Conservation (phyloP, 129 eudicot genomes). For the Arctium lappa region DNA sequence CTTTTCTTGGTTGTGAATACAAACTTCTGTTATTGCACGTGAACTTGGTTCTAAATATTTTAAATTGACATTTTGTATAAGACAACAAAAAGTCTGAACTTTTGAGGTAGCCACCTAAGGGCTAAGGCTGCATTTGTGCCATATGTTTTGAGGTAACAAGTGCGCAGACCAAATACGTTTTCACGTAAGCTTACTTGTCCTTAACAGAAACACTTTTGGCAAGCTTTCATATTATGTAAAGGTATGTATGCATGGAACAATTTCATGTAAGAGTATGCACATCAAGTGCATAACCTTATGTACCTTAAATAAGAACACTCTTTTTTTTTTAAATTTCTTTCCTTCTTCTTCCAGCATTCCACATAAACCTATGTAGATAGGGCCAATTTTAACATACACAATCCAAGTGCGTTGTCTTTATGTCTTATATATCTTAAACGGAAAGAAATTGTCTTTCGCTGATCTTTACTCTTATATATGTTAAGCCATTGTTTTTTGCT, state of each 20-base stretch:
- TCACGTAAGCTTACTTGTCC: not conserved
- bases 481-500: not conserved
- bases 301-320: not conserved
- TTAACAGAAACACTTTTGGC: not conserved
- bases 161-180: not conserved
- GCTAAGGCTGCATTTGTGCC: not conserved
- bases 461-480: not conserved
- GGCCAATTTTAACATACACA: not conserved
- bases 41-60: not conserved
- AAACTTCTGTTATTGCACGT: no score
- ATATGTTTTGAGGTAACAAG: not conserved
- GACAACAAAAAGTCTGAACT: not conserved
- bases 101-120: not conserved
- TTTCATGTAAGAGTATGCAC: not conserved
- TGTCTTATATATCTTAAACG: not conserved
- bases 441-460: not conserved
- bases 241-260: not conserved
- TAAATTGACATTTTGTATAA: not conserved
- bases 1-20: no score
- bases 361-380: not conserved
- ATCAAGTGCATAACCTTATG: not conserved
- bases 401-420: not conserved
- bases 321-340: no score
- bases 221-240: no score
- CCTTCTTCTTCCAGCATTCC: not conserved